phyloP scores from a whole-genome alignment of 352 stramenopile genomes.

The Thalassiosira allenii region DNA sequence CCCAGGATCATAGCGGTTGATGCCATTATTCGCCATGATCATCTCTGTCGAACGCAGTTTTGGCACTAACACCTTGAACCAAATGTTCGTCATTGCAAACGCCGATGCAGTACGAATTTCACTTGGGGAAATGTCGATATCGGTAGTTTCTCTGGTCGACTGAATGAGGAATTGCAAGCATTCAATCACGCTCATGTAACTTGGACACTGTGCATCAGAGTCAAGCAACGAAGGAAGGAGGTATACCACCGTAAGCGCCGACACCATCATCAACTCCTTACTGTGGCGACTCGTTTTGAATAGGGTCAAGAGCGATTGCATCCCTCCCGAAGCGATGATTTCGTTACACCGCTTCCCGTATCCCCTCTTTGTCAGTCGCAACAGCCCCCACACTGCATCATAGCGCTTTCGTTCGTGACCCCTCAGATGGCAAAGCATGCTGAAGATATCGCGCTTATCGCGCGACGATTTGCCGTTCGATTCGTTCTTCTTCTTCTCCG shows the following conservation, averaged over 20 bases:
- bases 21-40: background rate
- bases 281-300: slow-evolving; percentile 53
- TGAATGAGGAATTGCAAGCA: slow-evolving; percentile 67
- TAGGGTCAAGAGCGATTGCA: slow-evolving; percentile 73
- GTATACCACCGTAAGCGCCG: slow-evolving; percentile 67
- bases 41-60: slow-evolving; percentile 6
- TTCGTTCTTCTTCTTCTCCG: background rate
- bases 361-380: slow-evolving; percentile 36
- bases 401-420: slow-evolving; percentile 59
- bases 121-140: slow-evolving; percentile 46
- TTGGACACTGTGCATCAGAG: slow-evolving; percentile 29
- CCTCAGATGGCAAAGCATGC: slow-evolving; percentile 68
- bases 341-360: slow-evolving; percentile 37
- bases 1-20: slow-evolving; percentile 32
- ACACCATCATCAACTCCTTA: slow-evolving; percentile 55
- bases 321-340: slow-evolving; percentile 71
- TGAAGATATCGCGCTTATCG: slow-evolving; percentile 75
- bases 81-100: slow-evolving; percentile 65
- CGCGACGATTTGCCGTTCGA: slow-evolving; percentile 36
- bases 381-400: slow-evolving; percentile 58
- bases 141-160: slow-evolving; percentile 31
- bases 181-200: slow-evolving; percentile 59
- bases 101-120: slow-evolving; percentile 61
- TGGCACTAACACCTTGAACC: slow-evolving; percentile 66
- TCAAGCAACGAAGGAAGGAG: slow-evolving; percentile 62